Evolutionary conservation across 345 rosid genomes (phyloP).

Genomic region (Eucalyptus tenuipes): DNA sequence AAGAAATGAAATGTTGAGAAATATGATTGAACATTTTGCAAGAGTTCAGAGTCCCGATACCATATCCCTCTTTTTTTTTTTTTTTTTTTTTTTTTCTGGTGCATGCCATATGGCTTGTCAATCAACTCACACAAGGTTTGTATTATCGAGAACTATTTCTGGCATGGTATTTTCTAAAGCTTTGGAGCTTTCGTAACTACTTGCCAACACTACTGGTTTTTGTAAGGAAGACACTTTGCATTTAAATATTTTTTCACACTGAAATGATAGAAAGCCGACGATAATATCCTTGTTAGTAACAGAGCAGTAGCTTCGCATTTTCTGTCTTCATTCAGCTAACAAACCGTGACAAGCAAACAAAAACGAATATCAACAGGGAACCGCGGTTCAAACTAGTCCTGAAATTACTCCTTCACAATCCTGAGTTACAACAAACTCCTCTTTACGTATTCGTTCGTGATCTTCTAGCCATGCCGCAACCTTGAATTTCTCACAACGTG

Average conservation of each 20-base stretch:
- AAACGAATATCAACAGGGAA: accelerated
- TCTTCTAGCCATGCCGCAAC: not conserved
- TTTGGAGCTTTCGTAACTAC: not conserved
- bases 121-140: too few species aligned
- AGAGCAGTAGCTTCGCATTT: not conserved
- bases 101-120: too few species aligned
- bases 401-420: too few species aligned
- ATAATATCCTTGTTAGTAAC: not conserved
- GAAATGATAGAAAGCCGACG: not conserved
- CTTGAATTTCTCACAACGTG: accelerated
- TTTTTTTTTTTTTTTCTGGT: accelerated
- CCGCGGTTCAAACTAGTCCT: too few species aligned
- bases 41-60: too few species aligned
- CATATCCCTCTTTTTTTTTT: too few species aligned
- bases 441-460: not conserved
- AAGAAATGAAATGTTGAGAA: too few species aligned
- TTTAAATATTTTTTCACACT: not conserved
- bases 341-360: not conserved
- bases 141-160: too few species aligned
- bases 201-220: not conserved
- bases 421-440: accelerated
- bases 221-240: not conserved
- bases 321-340: not conserved
- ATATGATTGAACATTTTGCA: too few species aligned
- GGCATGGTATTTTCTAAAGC: not conserved